Evolutionary conservation across 768 basidiomycete genomes (phyloP).

Genomic region (Cantharellus anzutake): DNA sequence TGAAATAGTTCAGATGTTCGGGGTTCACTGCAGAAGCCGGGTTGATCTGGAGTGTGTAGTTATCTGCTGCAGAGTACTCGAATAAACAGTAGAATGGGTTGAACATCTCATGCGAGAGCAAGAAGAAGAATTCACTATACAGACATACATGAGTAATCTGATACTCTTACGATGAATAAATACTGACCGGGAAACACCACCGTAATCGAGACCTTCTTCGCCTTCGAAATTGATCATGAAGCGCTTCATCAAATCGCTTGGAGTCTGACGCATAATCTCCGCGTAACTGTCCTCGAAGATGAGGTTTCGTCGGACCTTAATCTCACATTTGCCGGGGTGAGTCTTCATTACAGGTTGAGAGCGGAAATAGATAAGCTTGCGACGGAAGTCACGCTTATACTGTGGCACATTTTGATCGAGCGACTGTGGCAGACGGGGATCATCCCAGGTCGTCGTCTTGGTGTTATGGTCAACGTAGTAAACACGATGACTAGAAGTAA

Average conservation of each 20-base stretch:
- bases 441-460: conserved; percentile 69
- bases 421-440: conserved; percentile 85
- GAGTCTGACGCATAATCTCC: conserved; percentile 63
- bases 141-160: conserved; percentile 28
- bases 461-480: conserved; percentile 86
- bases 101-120: conserved; percentile 67
- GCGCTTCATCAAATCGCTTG: conserved; percentile 48
- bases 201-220: conserved; percentile 65
- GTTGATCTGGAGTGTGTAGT: conserved; percentile 76
- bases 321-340: conserved; percentile 64
- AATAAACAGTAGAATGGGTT: conserved; percentile 69
- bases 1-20: conserved; percentile 98
- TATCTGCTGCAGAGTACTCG: conserved; percentile 63
- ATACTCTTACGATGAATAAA: conserved; percentile 99
- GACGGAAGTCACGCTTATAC: conserved; percentile 92
- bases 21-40: conserved; percentile 95
- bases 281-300: conserved; percentile 78
- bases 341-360: conserved; percentile 70
- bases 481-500: conserved; percentile 91
- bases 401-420: conserved; percentile 91
- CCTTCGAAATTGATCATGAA: conserved; percentile 61
- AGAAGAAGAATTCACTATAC: conserved; percentile 68
- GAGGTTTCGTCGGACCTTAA: conserved; percentile 61
- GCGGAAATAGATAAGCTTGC: conserved; percentile 88
- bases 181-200: conserved; percentile 78